Evolutionary conservation across 371 early-diverging fungal genomes (phyloP).

Genomic region (Apophysomyces variabilis): DNA sequence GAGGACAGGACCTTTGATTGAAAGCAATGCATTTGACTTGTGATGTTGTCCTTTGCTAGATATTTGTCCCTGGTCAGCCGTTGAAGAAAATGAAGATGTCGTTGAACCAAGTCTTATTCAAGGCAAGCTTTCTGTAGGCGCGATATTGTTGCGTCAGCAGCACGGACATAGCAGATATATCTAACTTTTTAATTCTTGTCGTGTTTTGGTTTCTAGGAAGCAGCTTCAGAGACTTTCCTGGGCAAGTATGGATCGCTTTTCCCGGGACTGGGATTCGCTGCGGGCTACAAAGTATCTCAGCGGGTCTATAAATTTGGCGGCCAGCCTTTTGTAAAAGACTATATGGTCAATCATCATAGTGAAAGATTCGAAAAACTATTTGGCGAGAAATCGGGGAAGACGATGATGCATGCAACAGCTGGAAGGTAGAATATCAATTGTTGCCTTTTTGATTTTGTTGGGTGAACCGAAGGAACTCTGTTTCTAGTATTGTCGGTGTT

Average conservation of each 20-base stretch:
- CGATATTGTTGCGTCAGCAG: background rate
- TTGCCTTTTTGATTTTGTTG: background rate
- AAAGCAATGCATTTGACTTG: background rate
- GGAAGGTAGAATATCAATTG: conserved; percentile 58
- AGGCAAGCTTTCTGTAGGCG: conserved; percentile 41
- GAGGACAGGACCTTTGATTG: too few relatives aligned
- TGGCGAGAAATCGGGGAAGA: conserved; percentile 94
- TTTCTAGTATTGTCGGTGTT: conserved; percentile 87
- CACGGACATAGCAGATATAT: background rate
- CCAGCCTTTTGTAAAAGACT: conserved; percentile 95
- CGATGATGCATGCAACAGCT: conserved; percentile 97
- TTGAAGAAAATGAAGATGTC: conserved; percentile 61
- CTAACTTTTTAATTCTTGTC: too few relatives aligned
- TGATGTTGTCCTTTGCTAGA: conserved; percentile 33
- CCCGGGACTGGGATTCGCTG: conserved; percentile 97
- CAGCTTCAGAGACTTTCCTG: conserved; percentile 70
- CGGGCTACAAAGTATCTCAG: conserved; percentile 95
- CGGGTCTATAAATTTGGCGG: conserved; percentile 98
- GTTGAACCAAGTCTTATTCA: conserved; percentile 83
- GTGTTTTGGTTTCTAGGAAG: conserved; percentile 59
- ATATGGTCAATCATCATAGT: conserved; percentile 81
- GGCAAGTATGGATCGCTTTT: conserved; percentile 91
- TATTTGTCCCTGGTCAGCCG: conserved; percentile 66
- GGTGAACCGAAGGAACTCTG: background rate
- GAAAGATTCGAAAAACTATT: conserved; percentile 74